phyloP scores from a whole-genome alignment of 1,284 basidiomycete genomes.

The Trametes polyzona region DNA sequence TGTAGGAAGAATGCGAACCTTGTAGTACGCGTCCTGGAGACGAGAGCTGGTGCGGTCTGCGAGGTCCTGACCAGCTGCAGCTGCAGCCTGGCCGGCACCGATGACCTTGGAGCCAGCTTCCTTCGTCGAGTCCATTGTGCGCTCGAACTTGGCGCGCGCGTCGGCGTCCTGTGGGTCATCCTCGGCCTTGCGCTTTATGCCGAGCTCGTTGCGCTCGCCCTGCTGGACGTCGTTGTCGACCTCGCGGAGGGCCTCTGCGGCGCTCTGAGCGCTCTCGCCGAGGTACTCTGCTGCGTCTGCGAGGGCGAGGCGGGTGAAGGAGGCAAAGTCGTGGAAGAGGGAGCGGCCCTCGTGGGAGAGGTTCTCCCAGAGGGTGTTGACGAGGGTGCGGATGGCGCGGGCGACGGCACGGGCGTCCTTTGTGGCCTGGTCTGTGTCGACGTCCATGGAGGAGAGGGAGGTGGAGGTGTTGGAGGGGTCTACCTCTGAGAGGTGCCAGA shows the following conservation, averaged over 20 bases:
- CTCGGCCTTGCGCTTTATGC: conserved; percentile 52
- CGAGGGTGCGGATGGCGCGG: conserved; percentile 49
- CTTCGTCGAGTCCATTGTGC: conserved; percentile 66
- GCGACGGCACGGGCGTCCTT: conserved; percentile 54
- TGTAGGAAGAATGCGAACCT: conserved; percentile 42
- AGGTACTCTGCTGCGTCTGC: conserved; percentile 65
- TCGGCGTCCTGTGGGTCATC: conserved; percentile 47
- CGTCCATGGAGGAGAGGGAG: conserved; percentile 27
- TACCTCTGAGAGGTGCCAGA: conserved; percentile 62
- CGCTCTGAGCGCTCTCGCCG: conserved; percentile 49
- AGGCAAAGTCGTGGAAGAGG: conserved; percentile 62
- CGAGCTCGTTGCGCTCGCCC: conserved; percentile 59
- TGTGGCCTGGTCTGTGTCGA: conserved; percentile 48
- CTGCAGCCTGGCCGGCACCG: conserved; percentile 50
- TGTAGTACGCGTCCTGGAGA: conserved; percentile 53
- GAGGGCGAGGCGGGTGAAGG: conserved; percentile 61
- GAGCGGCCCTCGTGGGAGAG: conserved; percentile 54
- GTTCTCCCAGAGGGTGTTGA: conserved; percentile 56
- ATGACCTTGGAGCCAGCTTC: conserved; percentile 58
- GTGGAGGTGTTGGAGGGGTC: conserved; percentile 46
- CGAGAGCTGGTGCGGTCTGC: conserved; percentile 44
- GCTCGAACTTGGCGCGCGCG: conserved; percentile 56
- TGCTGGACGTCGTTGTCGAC: conserved; percentile 60
- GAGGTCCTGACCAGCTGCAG: conserved; percentile 46
- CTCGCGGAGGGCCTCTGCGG: conserved; percentile 54